Conservation (phyloP, 257 asterid genomes). For the Voacanga thouarsii region DNA sequence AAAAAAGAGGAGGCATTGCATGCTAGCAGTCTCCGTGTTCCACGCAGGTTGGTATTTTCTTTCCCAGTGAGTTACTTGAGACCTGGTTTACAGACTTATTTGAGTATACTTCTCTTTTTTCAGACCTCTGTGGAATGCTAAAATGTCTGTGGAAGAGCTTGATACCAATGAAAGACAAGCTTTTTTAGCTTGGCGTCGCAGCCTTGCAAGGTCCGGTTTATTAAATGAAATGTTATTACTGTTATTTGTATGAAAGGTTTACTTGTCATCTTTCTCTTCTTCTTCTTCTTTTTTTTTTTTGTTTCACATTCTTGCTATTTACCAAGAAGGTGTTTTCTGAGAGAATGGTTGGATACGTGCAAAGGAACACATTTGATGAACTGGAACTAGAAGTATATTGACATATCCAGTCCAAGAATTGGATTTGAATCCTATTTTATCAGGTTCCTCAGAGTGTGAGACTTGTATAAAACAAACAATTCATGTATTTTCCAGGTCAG, state of each 20-base stretch:
- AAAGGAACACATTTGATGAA: not conserved
- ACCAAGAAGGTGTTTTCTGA: not conserved
- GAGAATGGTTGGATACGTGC: not conserved
- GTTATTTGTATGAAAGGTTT: not conserved
- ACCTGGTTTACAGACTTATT: conserved; percentile 12
- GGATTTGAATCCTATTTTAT: not conserved
- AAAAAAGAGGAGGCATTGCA: conserved; percentile 86
- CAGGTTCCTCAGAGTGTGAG: not conserved
- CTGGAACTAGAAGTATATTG: not conserved
- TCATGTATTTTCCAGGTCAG: not conserved
- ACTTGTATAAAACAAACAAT: not conserved
- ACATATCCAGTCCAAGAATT: not conserved
- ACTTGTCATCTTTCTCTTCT: too few species aligned
- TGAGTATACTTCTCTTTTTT: conserved; percentile 17
- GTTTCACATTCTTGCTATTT: not conserved
- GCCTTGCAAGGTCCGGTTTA: conserved; percentile 72
- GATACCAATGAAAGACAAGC: conserved; percentile 75
- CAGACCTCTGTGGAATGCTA: conserved; percentile 94
- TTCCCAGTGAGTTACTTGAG: not conserved
- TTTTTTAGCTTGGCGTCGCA: conserved; percentile 92
- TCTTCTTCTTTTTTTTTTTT: not conserved
- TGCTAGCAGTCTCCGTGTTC: conserved; percentile 91
- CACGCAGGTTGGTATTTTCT: conserved; percentile 57
- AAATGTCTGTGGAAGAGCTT: conserved; percentile 90
- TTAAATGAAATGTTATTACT: not conserved